Conservation (phyloP, 1,284 basidiomycete species). For the Ustilago esculenta region DNA sequence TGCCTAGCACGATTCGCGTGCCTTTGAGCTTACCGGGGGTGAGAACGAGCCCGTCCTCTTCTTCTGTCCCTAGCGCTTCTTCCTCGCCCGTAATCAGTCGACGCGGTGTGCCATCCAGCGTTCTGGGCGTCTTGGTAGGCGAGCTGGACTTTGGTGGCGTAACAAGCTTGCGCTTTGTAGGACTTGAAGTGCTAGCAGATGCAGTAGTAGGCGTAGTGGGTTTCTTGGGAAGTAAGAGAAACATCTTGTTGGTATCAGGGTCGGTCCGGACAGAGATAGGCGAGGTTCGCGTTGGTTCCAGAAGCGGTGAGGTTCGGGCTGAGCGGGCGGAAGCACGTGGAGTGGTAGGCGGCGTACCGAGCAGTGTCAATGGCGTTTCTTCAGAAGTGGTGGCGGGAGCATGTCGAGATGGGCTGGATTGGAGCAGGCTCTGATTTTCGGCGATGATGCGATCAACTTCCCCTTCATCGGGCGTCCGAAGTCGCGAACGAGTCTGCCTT, state of each 20-base stretch:
- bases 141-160: conserved; percentile 28
- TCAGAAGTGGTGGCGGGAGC: conserved; percentile 1
- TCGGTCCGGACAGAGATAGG: conserved; percentile 51
- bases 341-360: conserved; percentile 39
- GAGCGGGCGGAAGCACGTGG: conserved; percentile 6
- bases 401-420: conserved; percentile 6
- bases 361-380: conserved; percentile 1
- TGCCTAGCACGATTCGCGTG: conserved; percentile 30
- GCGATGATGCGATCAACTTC: conserved; percentile 45
- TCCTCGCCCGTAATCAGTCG: conserved; percentile 28
- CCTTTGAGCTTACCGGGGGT: conserved; percentile 40
- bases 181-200: conserved; percentile 9
- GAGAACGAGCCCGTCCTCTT: conserved; percentile 50
- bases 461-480: conserved; percentile 34
- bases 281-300: conserved; percentile 44
- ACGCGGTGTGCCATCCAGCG: conserved; percentile 12
- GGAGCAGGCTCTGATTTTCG: conserved; percentile 15
- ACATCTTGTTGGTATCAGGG: conserved; percentile 53
- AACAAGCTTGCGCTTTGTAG: conserved; percentile 31
- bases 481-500: conserved; percentile 18
- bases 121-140: conserved; percentile 34
- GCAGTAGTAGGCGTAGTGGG: conserved; percentile 4
- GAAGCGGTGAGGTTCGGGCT: conserved; percentile 15
- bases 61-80: conserved; percentile 21
- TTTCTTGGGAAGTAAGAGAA: conserved; percentile 24